Base-by-base conservation (phyloP, 192 early-diverging fungal species). In the Coemansia furcata region DNA sequence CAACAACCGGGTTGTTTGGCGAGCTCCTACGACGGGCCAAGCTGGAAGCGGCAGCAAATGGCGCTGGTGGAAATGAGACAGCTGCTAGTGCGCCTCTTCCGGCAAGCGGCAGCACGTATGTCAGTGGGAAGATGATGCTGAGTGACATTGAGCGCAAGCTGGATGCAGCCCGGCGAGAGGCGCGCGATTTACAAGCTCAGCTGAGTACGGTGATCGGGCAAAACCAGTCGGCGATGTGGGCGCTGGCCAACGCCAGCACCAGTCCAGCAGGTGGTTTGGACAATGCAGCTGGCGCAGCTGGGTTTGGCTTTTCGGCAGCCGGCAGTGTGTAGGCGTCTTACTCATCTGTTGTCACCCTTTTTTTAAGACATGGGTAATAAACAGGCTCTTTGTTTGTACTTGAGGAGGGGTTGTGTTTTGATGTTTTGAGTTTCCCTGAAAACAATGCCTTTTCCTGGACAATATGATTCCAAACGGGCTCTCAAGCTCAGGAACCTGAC, bases 131-230 rank as follows among this genome's bases (percentile, higher is more conserved):
- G 59, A 43, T 65, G 78, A 72, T 74, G 68, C 69, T 80, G 42
- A 32, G 69, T 54, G 78, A 80, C 66, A 74, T 80, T 63, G 78
- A 74, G 73, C 72, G 66, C 47, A 68, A 66, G 62, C 65, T 80
- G 55, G 72, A 65, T 26, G 69, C 58, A 3, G 78, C 78, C 0
- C 65, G 72, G 37, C 72, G 72, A 33, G 78, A 80, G 65, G 78
- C 72, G 9, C 68, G 60, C 14, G 78, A 80, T 43, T 69, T 80
- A 35, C 78, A 72, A 50, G 78, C 72, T 9, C 72, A 80, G 66
- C 78, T 80, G 69, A 74, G 72, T 65, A 68, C 78, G 12, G 78
- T 72, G 35, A 80, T 74, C 23, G 78, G 72, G 17, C 78, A 74
- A 63, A 80, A 74, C 69, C 78, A 80, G 72, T 66, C 72, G 36